These are phyloP conservation scores for Viola pubescens DNA, from an alignment of 441 rosid species.

Conservation along the genomic window DNA sequence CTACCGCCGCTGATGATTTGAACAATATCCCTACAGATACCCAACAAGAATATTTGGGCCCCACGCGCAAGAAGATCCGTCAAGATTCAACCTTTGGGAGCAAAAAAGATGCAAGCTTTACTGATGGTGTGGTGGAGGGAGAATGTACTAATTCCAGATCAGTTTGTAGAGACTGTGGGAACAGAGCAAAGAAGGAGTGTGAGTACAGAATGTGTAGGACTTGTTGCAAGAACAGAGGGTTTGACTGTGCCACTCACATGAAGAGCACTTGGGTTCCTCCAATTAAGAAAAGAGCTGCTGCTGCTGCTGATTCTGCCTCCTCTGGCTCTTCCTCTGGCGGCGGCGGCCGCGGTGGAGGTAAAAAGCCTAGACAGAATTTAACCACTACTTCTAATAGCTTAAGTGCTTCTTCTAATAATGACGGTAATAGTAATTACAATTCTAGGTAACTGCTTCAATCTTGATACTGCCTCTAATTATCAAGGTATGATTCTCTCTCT, in stretches of 20 bases:
- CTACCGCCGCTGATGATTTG: not conserved
- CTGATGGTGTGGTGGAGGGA: constrained; percentile 12
- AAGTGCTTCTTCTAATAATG: constrained; percentile 29
- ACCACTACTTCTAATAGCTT: constrained; percentile 23
- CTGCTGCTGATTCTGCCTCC: constrained; percentile 28
- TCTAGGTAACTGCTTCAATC: constrained; percentile 18
- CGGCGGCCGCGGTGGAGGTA: constrained; percentile 29
- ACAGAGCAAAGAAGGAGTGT: constrained; percentile 90
- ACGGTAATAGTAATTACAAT: constrained; percentile 9
- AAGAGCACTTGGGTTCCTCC: constrained; percentile 98
- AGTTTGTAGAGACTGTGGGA: constrained; percentile 93
- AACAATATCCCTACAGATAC: not conserved
- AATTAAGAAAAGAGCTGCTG: constrained; percentile 50
- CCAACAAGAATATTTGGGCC: constrained; percentile 16
- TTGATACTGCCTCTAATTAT: constrained; percentile 34
- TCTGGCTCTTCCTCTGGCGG: constrained; percentile 35
- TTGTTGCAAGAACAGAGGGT: constrained; percentile 87
- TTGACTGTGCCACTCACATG: constrained; percentile 77
- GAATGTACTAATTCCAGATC: constrained; percentile 25
- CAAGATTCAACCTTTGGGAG: constrained; percentile 11
- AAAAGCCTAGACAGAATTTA: constrained; percentile 37
- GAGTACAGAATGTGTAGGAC: constrained; percentile 75
- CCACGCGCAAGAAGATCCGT: constrained; percentile 1
- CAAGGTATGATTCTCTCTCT: constrained; percentile 41
- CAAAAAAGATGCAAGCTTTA: not conserved